Conservation (phyloP, 768 basidiomycete genomes). For the Cystobasidium ongulense region DNA sequence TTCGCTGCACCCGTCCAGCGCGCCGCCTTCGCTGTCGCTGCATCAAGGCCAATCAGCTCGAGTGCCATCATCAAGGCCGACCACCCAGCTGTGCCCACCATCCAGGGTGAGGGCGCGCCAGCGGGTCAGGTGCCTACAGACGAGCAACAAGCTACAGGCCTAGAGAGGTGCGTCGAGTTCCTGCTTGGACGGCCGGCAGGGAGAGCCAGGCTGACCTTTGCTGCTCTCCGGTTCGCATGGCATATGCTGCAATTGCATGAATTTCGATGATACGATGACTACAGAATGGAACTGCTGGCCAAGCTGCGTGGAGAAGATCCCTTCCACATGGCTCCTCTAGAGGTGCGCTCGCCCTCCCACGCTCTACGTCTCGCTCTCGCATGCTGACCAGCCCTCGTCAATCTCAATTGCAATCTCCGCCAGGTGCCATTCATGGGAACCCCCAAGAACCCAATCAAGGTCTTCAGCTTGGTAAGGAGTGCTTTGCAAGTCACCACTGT, state of each 20-base stretch:
- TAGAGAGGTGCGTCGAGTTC: conserved; percentile 53
- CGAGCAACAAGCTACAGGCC: conserved; percentile 84
- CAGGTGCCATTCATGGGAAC: conserved; percentile 12
- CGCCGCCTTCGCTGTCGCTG: background rate
- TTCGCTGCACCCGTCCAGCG: background rate
- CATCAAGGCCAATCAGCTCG: conserved; percentile 5
- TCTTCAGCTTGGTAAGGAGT: background rate
- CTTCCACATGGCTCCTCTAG: conserved; percentile 29
- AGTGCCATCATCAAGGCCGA: background rate
- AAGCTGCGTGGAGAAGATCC: conserved; percentile 64
- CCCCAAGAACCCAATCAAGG: conserved; percentile 1
- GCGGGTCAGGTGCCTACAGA: conserved; percentile 69
- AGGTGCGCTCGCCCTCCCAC: background rate
- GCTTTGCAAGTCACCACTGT: background rate
- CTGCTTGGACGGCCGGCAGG: background rate
- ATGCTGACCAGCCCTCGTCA: too few species aligned
- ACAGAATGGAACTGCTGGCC: conserved; percentile 74
- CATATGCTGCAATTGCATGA: background rate
- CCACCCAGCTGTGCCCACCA: conserved; percentile 50
- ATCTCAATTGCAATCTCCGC: background rate
- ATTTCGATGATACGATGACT: background rate
- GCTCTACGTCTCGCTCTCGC: background rate
- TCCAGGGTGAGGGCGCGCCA: conserved; percentile 66
- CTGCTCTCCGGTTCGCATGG: background rate
- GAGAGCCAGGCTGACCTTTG: background rate